phyloP scores from a whole-genome alignment of 805 yeast genomes.

The Cyberlindnera petersonii region DNA sequence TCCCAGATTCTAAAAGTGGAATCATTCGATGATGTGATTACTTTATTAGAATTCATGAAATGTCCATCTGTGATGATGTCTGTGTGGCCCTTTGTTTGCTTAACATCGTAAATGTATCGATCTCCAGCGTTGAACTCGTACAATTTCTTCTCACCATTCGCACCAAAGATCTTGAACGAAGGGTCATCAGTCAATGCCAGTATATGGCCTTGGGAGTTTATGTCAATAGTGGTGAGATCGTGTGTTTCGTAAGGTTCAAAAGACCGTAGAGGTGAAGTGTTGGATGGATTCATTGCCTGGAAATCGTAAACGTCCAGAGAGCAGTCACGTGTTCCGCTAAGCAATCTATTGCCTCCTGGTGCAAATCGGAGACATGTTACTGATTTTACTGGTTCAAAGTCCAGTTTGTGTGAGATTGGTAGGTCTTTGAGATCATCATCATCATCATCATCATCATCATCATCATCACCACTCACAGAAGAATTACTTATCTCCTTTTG shows the following conservation, averaged over 20 bases:
- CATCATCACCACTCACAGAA: constrained; percentile 4
- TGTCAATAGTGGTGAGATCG: constrained; percentile 6
- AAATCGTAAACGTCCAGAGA: constrained; percentile 32
- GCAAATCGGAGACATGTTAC: constrained; percentile 26
- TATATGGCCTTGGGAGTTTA: constrained; percentile 2
- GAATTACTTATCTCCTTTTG: neutral
- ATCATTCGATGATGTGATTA: constrained; percentile 24
- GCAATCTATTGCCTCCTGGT: constrained; percentile 20
- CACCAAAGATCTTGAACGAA: constrained; percentile 16
- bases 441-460: constrained; percentile 12
- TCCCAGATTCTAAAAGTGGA: constrained; percentile 30
- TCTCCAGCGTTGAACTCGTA: constrained; percentile 24
- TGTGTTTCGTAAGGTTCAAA: constrained; percentile 17
- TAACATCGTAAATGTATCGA: constrained; percentile 25
- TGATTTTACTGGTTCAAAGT: constrained; percentile 20
- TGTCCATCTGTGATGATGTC: constrained; percentile 23
- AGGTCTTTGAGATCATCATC: constrained; percentile 29
- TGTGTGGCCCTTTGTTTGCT: constrained; percentile 28
- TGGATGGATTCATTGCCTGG: constrained; percentile 28
- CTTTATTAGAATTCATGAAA: constrained; percentile 12
- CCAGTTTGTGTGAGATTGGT: constrained; percentile 35
- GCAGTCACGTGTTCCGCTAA: constrained; percentile 24
- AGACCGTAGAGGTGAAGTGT: constrained; percentile 11
- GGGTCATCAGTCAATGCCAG: constrained; percentile 15
- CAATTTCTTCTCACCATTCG: constrained; percentile 14